Evolutionary conservation across 495 filamentous ascomycete genomes (phyloP).

Genomic region (Hypoxylon perforatum): DNA sequence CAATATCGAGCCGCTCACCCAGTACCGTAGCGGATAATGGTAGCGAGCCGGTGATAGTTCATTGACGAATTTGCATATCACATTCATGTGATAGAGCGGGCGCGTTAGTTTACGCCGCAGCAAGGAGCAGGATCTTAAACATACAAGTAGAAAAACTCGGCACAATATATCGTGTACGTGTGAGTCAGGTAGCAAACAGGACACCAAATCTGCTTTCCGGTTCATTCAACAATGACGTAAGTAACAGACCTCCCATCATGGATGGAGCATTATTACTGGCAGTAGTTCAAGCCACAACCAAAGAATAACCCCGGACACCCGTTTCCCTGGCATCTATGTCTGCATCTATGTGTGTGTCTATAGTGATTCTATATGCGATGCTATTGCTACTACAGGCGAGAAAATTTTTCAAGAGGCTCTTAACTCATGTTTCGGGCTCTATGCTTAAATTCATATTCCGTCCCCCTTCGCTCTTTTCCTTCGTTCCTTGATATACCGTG

Average conservation of each 20-base stretch:
- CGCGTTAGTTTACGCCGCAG: background rate
- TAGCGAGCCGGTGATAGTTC: background rate
- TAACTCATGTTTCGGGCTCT: background rate
- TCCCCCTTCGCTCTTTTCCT: background rate
- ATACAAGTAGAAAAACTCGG: background rate
- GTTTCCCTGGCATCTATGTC: no score
- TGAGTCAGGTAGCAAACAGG: background rate
- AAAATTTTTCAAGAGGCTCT: background rate
- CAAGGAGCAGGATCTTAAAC: background rate
- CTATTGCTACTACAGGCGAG: background rate
- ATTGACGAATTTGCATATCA: background rate
- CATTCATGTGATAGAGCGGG: background rate
- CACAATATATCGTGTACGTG: background rate
- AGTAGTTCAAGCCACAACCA: background rate
- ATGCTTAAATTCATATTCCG: background rate
- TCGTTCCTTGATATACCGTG: no score
- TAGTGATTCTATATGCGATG: background rate
- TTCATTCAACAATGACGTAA: background rate
- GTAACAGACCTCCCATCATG: background rate
- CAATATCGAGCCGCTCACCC: constrained; percentile 10
- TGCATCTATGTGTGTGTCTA: no score
- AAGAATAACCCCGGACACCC: background rate
- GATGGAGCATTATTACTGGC: background rate
- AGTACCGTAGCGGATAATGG: background rate
- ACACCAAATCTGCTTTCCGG: background rate